These are phyloP conservation scores for Microdochium nivale DNA, from an alignment of 2,329 filamentous ascomycete species.

Conservation along the genomic window DNA sequence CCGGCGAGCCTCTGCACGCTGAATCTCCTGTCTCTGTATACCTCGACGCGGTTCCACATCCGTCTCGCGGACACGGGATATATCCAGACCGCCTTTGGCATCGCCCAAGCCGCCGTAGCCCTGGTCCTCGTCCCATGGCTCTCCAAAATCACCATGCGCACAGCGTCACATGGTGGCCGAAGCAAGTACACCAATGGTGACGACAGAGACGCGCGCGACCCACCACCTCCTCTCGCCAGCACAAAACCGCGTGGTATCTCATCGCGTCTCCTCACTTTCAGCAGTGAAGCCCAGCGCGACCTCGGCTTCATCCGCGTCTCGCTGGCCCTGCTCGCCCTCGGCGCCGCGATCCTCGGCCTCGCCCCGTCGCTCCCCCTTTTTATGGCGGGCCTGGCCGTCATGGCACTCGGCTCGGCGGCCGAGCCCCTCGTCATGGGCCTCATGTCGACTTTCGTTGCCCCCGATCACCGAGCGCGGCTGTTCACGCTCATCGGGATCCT, in stretches of 20 bases:
- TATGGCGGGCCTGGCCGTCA: conserved; percentile 16
- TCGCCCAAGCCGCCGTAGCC: conserved; percentile 15
- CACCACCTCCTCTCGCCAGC: not conserved
- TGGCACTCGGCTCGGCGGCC: conserved; percentile 18
- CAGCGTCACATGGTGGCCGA: not conserved
- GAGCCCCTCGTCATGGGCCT: conserved; percentile 16
- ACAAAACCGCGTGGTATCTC: not conserved
- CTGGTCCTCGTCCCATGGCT: conserved; percentile 18
- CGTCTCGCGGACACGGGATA: conserved; percentile 21
- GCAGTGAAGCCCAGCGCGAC: conserved; percentile 14
- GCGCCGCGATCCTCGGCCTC: conserved; percentile 14
- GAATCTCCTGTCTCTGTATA: conserved; percentile 18
- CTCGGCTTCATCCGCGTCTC: conserved; percentile 16
- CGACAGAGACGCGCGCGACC: not conserved
- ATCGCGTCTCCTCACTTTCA: not conserved
- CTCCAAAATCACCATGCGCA: not conserved
- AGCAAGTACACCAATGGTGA: not conserved
- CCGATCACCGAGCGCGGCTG: conserved; percentile 19
- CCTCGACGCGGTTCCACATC: conserved; percentile 21
- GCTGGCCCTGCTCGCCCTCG: conserved; percentile 11
- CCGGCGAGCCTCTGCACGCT: conserved; percentile 2
- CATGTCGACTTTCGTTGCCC: conserved; percentile 19
- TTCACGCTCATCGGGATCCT: conserved; percentile 21
- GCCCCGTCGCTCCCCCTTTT: conserved; percentile 15
- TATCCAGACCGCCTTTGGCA: conserved; percentile 17